phyloP scores from a whole-genome alignment of 2,329 filamentous ascomycete species.

The Neopestalotiopsis rosae region DNA sequence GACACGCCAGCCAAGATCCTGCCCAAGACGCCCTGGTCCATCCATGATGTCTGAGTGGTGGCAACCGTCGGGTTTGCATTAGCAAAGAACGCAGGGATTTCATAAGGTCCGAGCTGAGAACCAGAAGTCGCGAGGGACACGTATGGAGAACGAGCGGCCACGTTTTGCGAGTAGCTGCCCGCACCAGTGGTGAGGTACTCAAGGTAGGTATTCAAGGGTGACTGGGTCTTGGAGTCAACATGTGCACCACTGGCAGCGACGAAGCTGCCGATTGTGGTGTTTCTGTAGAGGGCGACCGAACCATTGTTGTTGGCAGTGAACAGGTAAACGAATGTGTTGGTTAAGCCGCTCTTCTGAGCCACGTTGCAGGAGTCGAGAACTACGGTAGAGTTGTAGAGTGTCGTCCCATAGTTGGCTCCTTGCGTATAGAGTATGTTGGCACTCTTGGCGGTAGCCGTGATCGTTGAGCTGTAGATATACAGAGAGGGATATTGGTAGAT shows the following conservation, averaged over 20 bases:
- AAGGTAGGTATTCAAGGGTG: slow-evolving; percentile 39
- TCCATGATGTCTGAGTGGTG: slow-evolving; percentile 40
- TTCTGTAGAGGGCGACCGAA: slow-evolving; percentile 46
- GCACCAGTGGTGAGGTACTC: slow-evolving; percentile 47
- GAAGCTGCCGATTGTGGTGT: slow-evolving; percentile 42
- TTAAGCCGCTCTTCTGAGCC: slow-evolving; percentile 35
- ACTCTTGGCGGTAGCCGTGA: slow-evolving; percentile 42
- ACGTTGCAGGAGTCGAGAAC: slow-evolving; percentile 47
- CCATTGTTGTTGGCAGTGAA: slow-evolving; percentile 46
- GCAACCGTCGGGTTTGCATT: slow-evolving; percentile 39
- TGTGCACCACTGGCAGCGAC: slow-evolving; percentile 42
- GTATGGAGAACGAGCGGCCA: slow-evolving; percentile 38
- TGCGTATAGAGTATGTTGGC: slow-evolving; percentile 45
- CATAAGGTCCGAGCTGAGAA: slow-evolving; percentile 40
- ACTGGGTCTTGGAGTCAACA: slow-evolving; percentile 37
- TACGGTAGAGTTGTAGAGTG: slow-evolving; percentile 43
- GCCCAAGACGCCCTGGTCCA: slow-evolving; percentile 40
- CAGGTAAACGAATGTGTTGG: slow-evolving; percentile 46
- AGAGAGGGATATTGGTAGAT: slow-evolving; percentile 45
- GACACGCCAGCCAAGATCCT: slow-evolving; percentile 32
- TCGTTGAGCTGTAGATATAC: slow-evolving; percentile 48
- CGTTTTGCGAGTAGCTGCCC: slow-evolving; percentile 45
- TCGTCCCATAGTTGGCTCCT: slow-evolving; percentile 30
- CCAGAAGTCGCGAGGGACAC: slow-evolving; percentile 38
- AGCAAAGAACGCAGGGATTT: slow-evolving; percentile 40